These are phyloP conservation scores for Leccinum solheimii DNA, from an alignment of 1,284 basidiomycete genomes.

Conservation along the genomic window DNA sequence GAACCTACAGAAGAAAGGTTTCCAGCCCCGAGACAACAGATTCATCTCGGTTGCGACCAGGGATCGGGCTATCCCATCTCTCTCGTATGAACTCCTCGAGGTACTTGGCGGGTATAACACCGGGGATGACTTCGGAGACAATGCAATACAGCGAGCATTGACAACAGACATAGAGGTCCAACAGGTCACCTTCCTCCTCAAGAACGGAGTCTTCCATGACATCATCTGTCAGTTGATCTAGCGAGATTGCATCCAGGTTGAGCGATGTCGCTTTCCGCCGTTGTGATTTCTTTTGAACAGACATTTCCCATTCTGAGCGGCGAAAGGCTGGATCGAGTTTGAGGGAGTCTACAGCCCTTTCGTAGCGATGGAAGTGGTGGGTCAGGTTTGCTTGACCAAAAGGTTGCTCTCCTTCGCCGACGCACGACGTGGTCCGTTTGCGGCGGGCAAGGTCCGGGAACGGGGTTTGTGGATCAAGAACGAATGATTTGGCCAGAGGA, in stretches of 20 bases:
- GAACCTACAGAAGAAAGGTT: constrained; percentile 59
- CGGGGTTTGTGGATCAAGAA: constrained; percentile 39
- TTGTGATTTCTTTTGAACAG: constrained; percentile 48
- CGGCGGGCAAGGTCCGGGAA: constrained; percentile 58
- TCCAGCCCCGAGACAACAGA: constrained; percentile 60
- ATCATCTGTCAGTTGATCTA: constrained; percentile 38
- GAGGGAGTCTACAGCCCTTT: constrained; percentile 62
- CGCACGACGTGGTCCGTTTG: constrained; percentile 50
- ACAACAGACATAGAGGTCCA: constrained; percentile 80
- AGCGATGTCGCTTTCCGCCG: constrained; percentile 45
- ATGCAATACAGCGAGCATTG: constrained; percentile 75
- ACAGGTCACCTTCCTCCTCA: constrained; percentile 53
- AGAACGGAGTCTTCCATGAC: constrained; percentile 32
- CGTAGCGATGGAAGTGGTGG: constrained; percentile 78
- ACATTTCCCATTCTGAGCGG: constrained; percentile 56
- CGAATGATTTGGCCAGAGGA: constrained; percentile 57
- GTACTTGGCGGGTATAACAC: constrained; percentile 60
- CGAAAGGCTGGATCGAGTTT: constrained; percentile 64
- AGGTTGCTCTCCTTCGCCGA: constrained; percentile 47
- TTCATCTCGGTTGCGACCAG: constrained; percentile 45
- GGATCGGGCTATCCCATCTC: constrained; percentile 42
- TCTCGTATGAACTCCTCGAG: constrained; percentile 46
- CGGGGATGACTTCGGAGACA: constrained; percentile 67
- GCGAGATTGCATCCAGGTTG: constrained; percentile 27
- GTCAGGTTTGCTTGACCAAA: constrained; percentile 59